Conservation (phyloP, 106 monocot genomes). For the Dioscorea dumetorum region DNA sequence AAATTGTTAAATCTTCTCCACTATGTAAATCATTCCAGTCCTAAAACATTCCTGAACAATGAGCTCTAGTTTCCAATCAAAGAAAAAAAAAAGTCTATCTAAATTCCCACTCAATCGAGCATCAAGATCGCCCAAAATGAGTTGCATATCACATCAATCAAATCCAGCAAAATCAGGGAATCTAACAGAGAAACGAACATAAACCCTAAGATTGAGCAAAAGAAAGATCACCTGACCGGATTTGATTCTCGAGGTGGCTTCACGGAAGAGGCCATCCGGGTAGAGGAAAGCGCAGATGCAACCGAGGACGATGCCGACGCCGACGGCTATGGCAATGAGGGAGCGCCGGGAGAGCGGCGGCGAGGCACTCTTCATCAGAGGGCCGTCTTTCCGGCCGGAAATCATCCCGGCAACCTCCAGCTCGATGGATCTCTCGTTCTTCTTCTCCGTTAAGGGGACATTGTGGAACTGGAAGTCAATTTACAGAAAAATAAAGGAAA, state of each 20-base stretch:
- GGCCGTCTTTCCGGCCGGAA: constrained; percentile 41
- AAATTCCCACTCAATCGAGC: not conserved
- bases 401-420: constrained; percentile 3
- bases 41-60: too few relatives aligned
- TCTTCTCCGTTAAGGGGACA: too few relatives aligned
- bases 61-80: too few relatives aligned
- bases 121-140: not conserved
- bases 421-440: too few relatives aligned
- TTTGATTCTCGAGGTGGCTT: not conserved
- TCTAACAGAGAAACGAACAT: not conserved
- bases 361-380: constrained; percentile 19
- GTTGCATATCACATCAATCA: not conserved
- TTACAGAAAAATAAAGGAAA: too few relatives aligned
- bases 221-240: not conserved
- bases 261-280: constrained; percentile 48
- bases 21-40: too few relatives aligned
- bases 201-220: too few relatives aligned
- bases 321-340: constrained; percentile 44
- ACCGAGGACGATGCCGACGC: constrained; percentile 45
- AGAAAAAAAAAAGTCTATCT: not conserved
- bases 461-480: too few relatives aligned
- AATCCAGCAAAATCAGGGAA: not conserved
- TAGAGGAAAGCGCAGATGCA: constrained; percentile 52
- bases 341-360: constrained; percentile 32
- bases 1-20: too few relatives aligned